These are phyloP conservation scores for Suillus spraguei DNA, from an alignment of 768 basidiomycete species.

Conservation along the genomic window DNA sequence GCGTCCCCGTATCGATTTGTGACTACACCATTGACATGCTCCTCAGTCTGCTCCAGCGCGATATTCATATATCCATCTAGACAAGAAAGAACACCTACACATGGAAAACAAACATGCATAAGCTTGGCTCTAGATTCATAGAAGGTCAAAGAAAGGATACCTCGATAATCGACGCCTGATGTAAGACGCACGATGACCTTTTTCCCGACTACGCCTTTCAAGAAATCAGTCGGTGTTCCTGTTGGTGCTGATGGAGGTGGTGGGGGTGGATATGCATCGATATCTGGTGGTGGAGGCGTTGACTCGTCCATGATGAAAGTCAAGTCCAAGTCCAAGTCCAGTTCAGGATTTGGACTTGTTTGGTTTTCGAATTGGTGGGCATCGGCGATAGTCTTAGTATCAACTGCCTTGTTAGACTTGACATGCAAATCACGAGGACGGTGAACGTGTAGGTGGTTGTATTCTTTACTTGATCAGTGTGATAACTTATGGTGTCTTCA, in stretches of 20 bases:
- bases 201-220: constrained; percentile 98
- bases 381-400: too few species aligned
- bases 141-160: constrained; percentile 39
- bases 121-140: not conserved
- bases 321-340: not conserved
- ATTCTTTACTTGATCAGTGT: too few species aligned
- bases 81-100: constrained; percentile 87
- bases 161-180: constrained; percentile 92
- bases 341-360: constrained; percentile 22
- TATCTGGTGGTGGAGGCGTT: constrained; percentile 42
- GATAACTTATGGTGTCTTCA: too few species aligned
- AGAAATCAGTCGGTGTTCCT: constrained; percentile 90
- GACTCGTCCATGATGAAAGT: constrained; percentile 26
- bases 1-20: constrained; percentile 94
- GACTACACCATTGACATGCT: constrained; percentile 85
- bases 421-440: too few species aligned
- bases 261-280: constrained; percentile 44
- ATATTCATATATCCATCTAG: constrained; percentile 99
- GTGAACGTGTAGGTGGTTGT: too few species aligned
- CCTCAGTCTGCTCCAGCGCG: constrained; percentile 95
- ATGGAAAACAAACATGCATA: not conserved
- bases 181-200: constrained; percentile 89
- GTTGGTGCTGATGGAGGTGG: constrained; percentile 49
- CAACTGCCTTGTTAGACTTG: too few species aligned
- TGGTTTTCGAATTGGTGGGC: constrained; percentile 6